Evolutionary conservation across 768 basidiomycete species (phyloP).

Genomic region (Gloeophyllum trabeum): DNA sequence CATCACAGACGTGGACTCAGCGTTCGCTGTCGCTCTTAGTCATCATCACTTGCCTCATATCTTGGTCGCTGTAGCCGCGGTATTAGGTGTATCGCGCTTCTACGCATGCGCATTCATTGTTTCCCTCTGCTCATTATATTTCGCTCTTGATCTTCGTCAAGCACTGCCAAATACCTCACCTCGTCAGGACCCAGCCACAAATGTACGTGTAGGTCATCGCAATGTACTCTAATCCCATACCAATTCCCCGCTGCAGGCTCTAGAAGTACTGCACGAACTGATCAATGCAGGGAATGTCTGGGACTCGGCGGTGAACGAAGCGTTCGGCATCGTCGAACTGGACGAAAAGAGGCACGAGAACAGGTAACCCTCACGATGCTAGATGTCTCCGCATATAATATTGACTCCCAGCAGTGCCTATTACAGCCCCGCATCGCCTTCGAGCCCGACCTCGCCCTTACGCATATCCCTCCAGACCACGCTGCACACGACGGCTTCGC

Average conservation of each 20-base stretch:
- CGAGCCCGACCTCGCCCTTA: constrained; percentile 41
- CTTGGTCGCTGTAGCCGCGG: too few species aligned
- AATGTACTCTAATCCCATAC: constrained; percentile 2
- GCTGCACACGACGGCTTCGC: constrained; percentile 63
- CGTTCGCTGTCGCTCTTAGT: not conserved
- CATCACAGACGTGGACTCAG: not conserved
- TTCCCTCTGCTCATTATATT: not conserved
- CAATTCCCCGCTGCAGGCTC: constrained; percentile 32
- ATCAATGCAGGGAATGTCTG: constrained; percentile 57
- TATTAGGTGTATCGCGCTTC: too few species aligned
- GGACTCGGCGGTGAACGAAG: constrained; percentile 67
- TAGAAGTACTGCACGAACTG: constrained; percentile 56
- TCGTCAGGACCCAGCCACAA: not conserved
- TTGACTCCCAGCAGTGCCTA: constrained; percentile 17
- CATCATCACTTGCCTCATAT: too few species aligned
- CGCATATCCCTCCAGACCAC: constrained; percentile 65
- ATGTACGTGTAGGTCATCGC: constrained; percentile 23
- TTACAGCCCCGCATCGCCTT: constrained; percentile 30
- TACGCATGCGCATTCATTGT: not conserved
- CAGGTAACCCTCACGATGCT: not conserved
- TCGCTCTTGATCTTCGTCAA: not conserved
- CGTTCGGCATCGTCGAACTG: constrained; percentile 50
- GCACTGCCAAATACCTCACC: not conserved
- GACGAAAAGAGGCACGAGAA: constrained; percentile 58
- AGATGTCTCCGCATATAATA: constrained; percentile 2